Evolutionary conservation across 1,284 basidiomycete species (phyloP).

Genomic region (Tausonia pullulans): DNA sequence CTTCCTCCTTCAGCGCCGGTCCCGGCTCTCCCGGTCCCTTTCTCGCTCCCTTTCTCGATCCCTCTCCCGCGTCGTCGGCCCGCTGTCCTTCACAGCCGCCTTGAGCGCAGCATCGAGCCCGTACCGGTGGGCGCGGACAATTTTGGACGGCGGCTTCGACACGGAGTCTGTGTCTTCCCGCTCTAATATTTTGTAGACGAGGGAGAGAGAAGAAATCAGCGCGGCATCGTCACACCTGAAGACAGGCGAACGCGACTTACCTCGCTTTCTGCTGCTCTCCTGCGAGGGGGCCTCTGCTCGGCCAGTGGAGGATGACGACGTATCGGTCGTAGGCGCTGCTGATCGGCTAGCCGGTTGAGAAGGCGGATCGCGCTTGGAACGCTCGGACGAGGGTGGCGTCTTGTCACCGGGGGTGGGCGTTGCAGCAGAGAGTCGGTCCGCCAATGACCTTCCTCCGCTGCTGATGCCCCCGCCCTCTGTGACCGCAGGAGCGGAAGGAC

Average conservation of each 20-base stretch:
- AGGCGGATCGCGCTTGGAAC: not conserved
- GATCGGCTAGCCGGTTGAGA: not conserved
- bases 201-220: not conserved
- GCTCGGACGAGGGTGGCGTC: not conserved
- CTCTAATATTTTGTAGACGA: not conserved
- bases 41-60: too few relatives aligned
- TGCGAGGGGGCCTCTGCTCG: not conserved
- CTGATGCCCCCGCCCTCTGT: not conserved
- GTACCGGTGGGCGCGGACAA: slow-evolving; percentile 1
- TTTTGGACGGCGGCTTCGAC: not conserved
- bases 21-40: too few relatives aligned
- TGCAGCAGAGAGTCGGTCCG: not conserved
- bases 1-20: too few relatives aligned
- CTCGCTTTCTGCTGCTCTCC: too few relatives aligned
- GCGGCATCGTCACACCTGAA: not conserved
- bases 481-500: not conserved
- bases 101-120: not conserved
- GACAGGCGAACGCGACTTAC: not conserved
- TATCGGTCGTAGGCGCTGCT: not conserved
- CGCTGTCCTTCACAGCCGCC: not conserved
- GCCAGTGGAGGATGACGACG: not conserved
- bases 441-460: not conserved
- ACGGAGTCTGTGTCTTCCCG: not conserved
- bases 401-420: not conserved
- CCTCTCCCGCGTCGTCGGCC: too few relatives aligned